A percentile compares a stretch with the other conserved stretches of the same genome.
Evolutionary conservation across 192 early-diverging fungal species (phyloP).

Genomic region (Backusella macrospora): DNA sequence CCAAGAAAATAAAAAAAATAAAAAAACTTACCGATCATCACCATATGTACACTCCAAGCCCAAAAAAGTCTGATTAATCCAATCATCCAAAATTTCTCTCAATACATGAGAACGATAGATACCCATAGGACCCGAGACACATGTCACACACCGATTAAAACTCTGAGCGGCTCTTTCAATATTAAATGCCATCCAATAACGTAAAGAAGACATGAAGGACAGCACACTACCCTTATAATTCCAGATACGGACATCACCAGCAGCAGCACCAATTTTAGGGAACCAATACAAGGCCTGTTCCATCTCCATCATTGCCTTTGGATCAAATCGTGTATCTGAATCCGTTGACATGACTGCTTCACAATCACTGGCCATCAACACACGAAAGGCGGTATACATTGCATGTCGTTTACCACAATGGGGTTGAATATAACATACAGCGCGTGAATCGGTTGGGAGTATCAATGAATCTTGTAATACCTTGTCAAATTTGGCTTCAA

Average conservation of each 20-base stretch:
- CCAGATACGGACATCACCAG: slow-evolving; percentile 58
- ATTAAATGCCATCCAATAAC: slow-evolving; percentile 71
- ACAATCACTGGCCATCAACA: slow-evolving; percentile 42
- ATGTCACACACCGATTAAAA: slow-evolving; percentile 59
- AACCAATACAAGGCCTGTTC: slow-evolving; percentile 53
- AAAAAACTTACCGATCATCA: slow-evolving; percentile 49
- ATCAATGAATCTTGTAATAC: background rate
- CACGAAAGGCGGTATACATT: slow-evolving; percentile 58
- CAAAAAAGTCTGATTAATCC: slow-evolving; percentile 58
- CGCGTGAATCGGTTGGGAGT: slow-evolving; percentile 24
- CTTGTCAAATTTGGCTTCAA: background rate
- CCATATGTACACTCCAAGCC: slow-evolving; percentile 66
- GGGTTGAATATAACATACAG: slow-evolving; percentile 52
- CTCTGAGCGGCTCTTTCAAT: slow-evolving; percentile 65
- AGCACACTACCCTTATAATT: slow-evolving; percentile 52
- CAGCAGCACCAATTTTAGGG: slow-evolving; percentile 55
- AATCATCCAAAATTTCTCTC: slow-evolving; percentile 53
- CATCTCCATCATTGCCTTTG: slow-evolving; percentile 49
- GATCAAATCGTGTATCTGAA: slow-evolving; percentile 63
- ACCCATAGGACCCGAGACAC: slow-evolving; percentile 67
- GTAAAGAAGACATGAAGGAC: slow-evolving; percentile 62
- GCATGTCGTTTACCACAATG: slow-evolving; percentile 56
- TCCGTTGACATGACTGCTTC: slow-evolving; percentile 65
- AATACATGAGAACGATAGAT: slow-evolving; percentile 56
- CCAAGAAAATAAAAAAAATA: background rate